Evolutionary conservation across 306 rosid genomes (phyloP), one percentile per base, ranked within the genome.

Genomic region (Begonia masoniana): DNA sequence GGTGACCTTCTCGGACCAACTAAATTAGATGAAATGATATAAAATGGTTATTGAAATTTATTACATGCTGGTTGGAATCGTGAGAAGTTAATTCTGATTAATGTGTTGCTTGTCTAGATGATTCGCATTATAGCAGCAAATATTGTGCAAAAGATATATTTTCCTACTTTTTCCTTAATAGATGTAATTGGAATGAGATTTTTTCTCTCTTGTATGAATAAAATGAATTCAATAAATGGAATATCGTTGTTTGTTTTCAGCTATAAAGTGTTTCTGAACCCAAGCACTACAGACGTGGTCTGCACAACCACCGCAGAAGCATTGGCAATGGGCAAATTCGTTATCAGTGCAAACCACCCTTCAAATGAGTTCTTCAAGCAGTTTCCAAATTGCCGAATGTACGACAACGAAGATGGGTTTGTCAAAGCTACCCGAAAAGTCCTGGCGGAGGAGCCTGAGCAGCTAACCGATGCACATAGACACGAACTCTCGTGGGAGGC

Each of bases 301-400:
- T 91, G 97, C 71, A 91, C 97, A 1, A 78, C 97, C n/a, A 80
- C 96, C n/a, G 94, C 96, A 35, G 97, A 91, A 75, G 96, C 97
- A 41, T 72, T 91, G 68, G 97, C 97, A 42, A 91, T 85, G 97
- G 96, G 94, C 0, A 91, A 85, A 68, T 67, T 85, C 21, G 85
- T 85, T 43, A 68, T 85, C 15, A 85, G 96, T 6, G 94, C 96
- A 36, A 72, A 85, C 55, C 96, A 91, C 67, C 78, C 84, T 64
- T 91, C 97, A 48, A 91, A 91, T 54, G 88, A 91, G n/a, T 91
- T 91, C 78, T 91, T 91, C 79, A 85, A 79, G 79, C 88, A 85
- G 82, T 85, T 91, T 50, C 80, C 96, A 0, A 91, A 85, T 68
- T 91, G 97, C 69, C 59, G 77, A 69, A 82, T 69, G 19, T 91